phyloP scores from a whole-genome alignment of 2,329 filamentous ascomycete species.

The Phyllosticta capitalensis region DNA sequence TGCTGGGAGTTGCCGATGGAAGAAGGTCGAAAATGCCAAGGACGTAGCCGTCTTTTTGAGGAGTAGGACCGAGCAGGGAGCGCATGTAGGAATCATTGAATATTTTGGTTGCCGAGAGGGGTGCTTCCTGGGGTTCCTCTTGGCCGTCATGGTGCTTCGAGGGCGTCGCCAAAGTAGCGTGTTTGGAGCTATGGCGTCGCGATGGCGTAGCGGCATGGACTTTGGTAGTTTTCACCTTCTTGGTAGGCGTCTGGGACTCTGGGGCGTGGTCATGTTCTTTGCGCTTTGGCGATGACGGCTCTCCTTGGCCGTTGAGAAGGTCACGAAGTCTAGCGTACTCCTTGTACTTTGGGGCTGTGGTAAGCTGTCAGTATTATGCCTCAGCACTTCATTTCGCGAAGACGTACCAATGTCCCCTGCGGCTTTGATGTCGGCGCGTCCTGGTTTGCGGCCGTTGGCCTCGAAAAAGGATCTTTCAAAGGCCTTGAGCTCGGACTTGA shows the following conservation, averaged over 20 bases:
- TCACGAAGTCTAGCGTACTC: slow-evolving; percentile 57
- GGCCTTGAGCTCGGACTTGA: slow-evolving; percentile 61
- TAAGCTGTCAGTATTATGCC: neutral
- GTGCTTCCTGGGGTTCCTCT: neutral
- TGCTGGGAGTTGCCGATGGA: slow-evolving; percentile 37
- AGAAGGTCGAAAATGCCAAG: slow-evolving; percentile 69
- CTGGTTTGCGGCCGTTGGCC: slow-evolving; percentile 59
- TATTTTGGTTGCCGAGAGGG: slow-evolving; percentile 49
- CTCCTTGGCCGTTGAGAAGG: slow-evolving; percentile 19
- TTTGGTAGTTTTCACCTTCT: slow-evolving; percentile 13
- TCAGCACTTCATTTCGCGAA: slow-evolving; percentile 7
- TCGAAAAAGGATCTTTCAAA: slow-evolving; percentile 64
- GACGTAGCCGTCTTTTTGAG: slow-evolving; percentile 67
- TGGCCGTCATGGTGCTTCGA: slow-evolving; percentile 26
- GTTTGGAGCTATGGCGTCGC: slow-evolving; percentile 21
- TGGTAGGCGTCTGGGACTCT: slow-evolving; percentile 19
- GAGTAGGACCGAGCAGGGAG: slow-evolving; percentile 58
- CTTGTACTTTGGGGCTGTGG: slow-evolving; percentile 61
- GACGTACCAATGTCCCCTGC: slow-evolving; percentile 58
- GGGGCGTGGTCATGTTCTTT: slow-evolving; percentile 15
- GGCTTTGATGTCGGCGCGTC: slow-evolving; percentile 65
- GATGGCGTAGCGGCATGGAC: neutral
- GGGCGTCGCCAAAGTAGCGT: neutral
- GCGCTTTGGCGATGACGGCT: slow-evolving; percentile 18
- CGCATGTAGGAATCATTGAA: slow-evolving; percentile 43